Percentiles rank a stretch among this genome's conserved stretches.
Evolutionary conservation across 1,139 yeast genomes (phyloP).

Genomic region (Kurtzmaniella quercitrusa): DNA sequence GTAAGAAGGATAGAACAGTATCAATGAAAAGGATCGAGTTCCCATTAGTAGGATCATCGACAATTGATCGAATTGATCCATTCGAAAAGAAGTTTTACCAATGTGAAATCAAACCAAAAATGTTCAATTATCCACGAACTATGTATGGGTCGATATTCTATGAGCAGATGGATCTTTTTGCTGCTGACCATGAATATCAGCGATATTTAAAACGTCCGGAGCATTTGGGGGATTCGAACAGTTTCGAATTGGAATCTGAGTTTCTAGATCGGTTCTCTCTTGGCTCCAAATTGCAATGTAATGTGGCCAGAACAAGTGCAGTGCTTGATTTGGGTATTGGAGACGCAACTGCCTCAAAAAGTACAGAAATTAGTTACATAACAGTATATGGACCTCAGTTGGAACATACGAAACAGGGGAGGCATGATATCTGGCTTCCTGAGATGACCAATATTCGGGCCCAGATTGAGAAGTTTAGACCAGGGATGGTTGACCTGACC

Average conservation of each 20-base stretch:
- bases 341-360: slow-evolving; percentile 20
- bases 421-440: slow-evolving; percentile 33
- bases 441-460: slow-evolving; percentile 31
- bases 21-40: background rate
- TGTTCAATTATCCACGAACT: slow-evolving; percentile 14
- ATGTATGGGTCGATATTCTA: slow-evolving; percentile 26
- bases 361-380: slow-evolving; percentile 21
- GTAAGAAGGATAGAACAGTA: background rate
- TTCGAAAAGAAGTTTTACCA: slow-evolving; percentile 16
- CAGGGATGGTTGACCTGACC: slow-evolving; percentile 28
- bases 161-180: slow-evolving; percentile 34
- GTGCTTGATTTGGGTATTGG: slow-evolving; percentile 31
- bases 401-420: slow-evolving; percentile 10
- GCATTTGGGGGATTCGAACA: slow-evolving; percentile 22
- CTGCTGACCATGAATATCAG: slow-evolving; percentile 31
- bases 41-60: background rate
- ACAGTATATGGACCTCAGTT: slow-evolving; percentile 7
- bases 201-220: slow-evolving; percentile 35
- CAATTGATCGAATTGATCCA: slow-evolving; percentile 19
- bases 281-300: slow-evolving; percentile 21
- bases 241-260: slow-evolving; percentile 26
- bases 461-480: slow-evolving; percentile 31
- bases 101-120: slow-evolving; percentile 22
- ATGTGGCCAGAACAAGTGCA: slow-evolving; percentile 23
- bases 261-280: slow-evolving; percentile 29